Evolutionary conservation across 1,284 basidiomycete genomes (phyloP).

Genomic region (Ceratobasidium sp.): DNA sequence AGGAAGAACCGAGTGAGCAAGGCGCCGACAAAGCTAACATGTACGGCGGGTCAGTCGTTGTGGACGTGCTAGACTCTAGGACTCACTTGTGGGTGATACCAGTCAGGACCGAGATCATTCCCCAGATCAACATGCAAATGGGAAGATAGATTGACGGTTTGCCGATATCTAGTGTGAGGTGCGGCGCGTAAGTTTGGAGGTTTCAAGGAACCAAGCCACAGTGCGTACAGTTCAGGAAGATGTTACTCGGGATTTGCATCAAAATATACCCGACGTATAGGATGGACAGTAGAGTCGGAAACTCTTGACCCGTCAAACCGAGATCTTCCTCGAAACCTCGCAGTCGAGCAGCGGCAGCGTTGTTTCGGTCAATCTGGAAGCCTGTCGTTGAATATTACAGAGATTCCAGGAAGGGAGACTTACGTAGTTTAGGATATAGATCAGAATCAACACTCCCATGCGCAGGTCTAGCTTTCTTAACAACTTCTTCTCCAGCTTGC

Average conservation of each 20-base stretch:
- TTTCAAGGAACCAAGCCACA: not conserved
- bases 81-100: constrained; percentile 65
- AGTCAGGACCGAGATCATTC: constrained; percentile 67
- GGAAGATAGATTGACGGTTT: constrained; percentile 77
- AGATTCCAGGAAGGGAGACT: constrained; percentile 45
- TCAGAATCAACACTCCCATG: constrained; percentile 69
- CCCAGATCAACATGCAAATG: constrained; percentile 73
- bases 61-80: not conserved
- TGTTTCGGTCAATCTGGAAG: constrained; percentile 34
- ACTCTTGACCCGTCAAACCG: constrained; percentile 66
- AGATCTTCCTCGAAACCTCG: constrained; percentile 75
- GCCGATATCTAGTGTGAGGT: constrained; percentile 56
- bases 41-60: constrained; percentile 46
- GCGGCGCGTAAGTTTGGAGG: not conserved
- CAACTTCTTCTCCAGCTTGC: constrained; percentile 56
- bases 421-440: constrained; percentile 73
- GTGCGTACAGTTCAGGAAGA: constrained; percentile 63
- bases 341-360: constrained; percentile 62
- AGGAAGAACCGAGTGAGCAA: constrained; percentile 76
- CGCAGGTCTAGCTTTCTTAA: constrained; percentile 70
- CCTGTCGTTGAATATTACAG: constrained; percentile 16
- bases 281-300: constrained; percentile 72
- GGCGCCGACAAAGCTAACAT: constrained; percentile 65
- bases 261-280: constrained; percentile 70
- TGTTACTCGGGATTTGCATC: constrained; percentile 80